Conservation (phyloP, 2,329 filamentous ascomycete genomes). For the Penicillium sp. region DNA sequence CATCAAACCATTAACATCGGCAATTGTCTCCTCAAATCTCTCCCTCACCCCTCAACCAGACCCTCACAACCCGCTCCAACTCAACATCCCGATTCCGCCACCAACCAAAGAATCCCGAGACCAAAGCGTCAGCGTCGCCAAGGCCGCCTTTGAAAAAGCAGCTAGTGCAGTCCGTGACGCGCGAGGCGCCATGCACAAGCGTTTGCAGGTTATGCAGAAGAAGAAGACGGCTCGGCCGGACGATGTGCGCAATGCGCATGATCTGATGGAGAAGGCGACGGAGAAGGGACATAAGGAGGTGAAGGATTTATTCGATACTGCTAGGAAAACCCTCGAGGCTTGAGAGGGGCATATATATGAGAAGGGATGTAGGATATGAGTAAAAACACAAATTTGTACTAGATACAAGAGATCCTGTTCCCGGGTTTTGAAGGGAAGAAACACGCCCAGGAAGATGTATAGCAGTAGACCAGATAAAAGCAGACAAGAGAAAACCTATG, state of each 20-base stretch:
- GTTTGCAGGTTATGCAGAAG: slow-evolving; percentile 49
- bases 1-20: slow-evolving; percentile 49
- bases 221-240: slow-evolving; percentile 50
- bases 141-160: slow-evolving; percentile 49
- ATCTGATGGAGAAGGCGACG: slow-evolving; percentile 53
- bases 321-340: slow-evolving; percentile 45
- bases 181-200: slow-evolving; percentile 50
- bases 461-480: slow-evolving; percentile 2
- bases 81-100: slow-evolving; percentile 52
- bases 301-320: slow-evolving; percentile 50
- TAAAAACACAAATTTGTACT: too few relatives aligned
- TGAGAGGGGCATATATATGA: too few relatives aligned
- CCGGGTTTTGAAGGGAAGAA: too few relatives aligned
- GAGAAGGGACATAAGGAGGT: slow-evolving; percentile 53
- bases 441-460: neutral
- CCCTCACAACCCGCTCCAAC: slow-evolving; percentile 48
- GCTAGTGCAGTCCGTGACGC: slow-evolving; percentile 45
- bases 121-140: slow-evolving; percentile 44
- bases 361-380: too few relatives aligned
- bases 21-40: slow-evolving; percentile 47
- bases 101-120: slow-evolving; percentile 52
- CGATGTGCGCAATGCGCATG: slow-evolving; percentile 50
- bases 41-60: slow-evolving; percentile 50
- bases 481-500: neutral
- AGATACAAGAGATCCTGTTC: slow-evolving; percentile 19